Evolutionary conservation across 2,329 filamentous ascomycete genomes (phyloP).

Genomic region (Aspergillus caelatus): DNA sequence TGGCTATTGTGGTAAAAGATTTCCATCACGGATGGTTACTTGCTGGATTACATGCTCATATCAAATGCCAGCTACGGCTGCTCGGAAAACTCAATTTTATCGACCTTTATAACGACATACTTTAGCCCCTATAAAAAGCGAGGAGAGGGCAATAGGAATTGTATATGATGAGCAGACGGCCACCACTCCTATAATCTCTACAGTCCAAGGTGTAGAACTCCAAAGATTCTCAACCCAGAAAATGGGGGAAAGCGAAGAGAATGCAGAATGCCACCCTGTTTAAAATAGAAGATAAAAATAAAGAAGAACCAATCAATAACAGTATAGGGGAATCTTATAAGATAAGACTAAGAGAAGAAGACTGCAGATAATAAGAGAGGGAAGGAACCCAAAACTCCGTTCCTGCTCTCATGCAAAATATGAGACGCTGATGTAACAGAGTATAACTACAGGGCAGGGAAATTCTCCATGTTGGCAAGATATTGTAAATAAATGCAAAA

Average conservation of each 20-base stretch:
- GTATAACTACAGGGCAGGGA: constrained; percentile 2
- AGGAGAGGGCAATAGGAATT: neutral
- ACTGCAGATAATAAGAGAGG: constrained; percentile 3
- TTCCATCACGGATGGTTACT: neutral
- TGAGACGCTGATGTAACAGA: neutral
- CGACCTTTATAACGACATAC: neutral
- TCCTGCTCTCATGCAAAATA: neutral
- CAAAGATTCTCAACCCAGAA: constrained; percentile 2
- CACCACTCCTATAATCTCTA: constrained; percentile 1
- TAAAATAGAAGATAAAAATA: neutral
- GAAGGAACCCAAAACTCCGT: neutral
- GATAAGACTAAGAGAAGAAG: constrained; percentile 14
- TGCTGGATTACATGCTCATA: neutral
- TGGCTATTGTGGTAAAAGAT: neutral
- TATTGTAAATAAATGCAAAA: neutral
- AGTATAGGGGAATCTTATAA: constrained; percentile 23
- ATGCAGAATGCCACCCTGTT: constrained; percentile 16
- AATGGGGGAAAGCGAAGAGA: neutral
- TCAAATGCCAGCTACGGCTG: neutral
- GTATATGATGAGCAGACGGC: constrained; percentile 2
- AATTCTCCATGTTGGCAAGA: neutral
- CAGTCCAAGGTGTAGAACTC: constrained; percentile 5
- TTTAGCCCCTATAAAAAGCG: neutral
- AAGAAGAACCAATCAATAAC: neutral
- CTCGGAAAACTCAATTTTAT: neutral